Conservation (phyloP, 2,329 filamentous ascomycete genomes). For the Exophiala calicioides region DNA sequence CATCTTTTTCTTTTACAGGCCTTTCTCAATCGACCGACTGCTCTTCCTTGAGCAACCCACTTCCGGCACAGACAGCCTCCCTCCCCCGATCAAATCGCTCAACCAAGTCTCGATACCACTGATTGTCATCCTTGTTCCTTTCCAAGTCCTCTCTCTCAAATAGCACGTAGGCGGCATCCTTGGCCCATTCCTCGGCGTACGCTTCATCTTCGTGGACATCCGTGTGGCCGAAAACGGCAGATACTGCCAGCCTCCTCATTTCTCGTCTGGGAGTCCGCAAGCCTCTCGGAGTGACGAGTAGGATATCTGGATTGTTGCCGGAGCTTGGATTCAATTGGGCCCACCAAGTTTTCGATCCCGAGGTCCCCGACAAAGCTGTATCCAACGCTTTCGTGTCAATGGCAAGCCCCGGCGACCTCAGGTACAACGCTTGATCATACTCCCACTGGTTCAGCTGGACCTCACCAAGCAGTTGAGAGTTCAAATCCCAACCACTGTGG, state of each 20-base stretch:
- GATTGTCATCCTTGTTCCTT: conserved; percentile 2
- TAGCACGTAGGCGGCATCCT: conserved; percentile 26
- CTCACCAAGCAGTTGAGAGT: conserved; percentile 29
- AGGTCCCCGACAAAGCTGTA: conserved; percentile 35
- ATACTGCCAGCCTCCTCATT: conserved; percentile 19
- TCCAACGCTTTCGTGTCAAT: conserved; percentile 43
- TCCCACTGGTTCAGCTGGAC: conserved; percentile 27
- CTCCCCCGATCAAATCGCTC: conserved; percentile 11
- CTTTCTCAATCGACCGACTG: neutral
- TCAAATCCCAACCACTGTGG: conserved; percentile 17
- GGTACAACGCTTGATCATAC: conserved; percentile 47
- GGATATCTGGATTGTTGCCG: conserved; percentile 25
- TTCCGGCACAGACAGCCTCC: conserved; percentile 21
- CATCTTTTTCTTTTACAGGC: neutral
- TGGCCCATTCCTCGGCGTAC: conserved; percentile 1
- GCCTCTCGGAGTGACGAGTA: conserved; percentile 24
- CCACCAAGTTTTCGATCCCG: conserved; percentile 20
- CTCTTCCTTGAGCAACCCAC: conserved; percentile 10
- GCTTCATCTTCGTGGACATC: conserved; percentile 3
- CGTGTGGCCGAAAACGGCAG: neutral
- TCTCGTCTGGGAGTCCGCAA: conserved; percentile 24
- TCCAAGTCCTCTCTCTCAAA: conserved; percentile 20
- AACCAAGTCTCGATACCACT: conserved; percentile 9
- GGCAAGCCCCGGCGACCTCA: conserved; percentile 44
- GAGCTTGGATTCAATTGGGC: conserved; percentile 22